Evolutionary conservation across 345 rosid species (phyloP).

Genomic region (Syzygium aromaticum): DNA sequence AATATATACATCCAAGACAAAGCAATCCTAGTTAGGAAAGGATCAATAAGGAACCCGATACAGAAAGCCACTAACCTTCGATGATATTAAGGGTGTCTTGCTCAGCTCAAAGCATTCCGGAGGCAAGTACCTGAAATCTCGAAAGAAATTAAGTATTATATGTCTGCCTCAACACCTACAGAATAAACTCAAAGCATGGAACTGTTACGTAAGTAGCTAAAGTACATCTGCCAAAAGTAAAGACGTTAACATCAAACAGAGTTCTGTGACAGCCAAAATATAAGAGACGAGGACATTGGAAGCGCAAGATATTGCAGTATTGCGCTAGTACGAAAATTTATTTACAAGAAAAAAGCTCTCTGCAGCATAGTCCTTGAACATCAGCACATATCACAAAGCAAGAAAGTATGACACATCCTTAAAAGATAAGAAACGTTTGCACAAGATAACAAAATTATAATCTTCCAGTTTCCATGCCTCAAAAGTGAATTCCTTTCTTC

Average conservation of each 20-base stretch:
- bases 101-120: conserved; percentile 98
- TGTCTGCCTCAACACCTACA: background rate
- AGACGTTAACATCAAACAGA: background rate
- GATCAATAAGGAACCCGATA: background rate
- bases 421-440: background rate
- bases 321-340: background rate
- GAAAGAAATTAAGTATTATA: background rate
- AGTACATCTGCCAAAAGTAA: background rate
- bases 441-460: background rate
- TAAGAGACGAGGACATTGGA: background rate
- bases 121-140: conserved; percentile 74
- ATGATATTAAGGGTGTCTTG: conserved; percentile 88
- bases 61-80: conserved; percentile 45
- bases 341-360: background rate
- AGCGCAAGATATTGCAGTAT: background rate
- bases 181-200: background rate
- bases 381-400: background rate
- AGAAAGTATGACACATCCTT: background rate
- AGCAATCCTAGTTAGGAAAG: background rate
- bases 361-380: background rate
- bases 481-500: background rate
- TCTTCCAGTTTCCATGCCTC: background rate
- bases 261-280: background rate
- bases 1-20: background rate
- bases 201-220: background rate